phyloP scores from a whole-genome alignment of 768 basidiomycete species.

The Suillus lakei region DNA sequence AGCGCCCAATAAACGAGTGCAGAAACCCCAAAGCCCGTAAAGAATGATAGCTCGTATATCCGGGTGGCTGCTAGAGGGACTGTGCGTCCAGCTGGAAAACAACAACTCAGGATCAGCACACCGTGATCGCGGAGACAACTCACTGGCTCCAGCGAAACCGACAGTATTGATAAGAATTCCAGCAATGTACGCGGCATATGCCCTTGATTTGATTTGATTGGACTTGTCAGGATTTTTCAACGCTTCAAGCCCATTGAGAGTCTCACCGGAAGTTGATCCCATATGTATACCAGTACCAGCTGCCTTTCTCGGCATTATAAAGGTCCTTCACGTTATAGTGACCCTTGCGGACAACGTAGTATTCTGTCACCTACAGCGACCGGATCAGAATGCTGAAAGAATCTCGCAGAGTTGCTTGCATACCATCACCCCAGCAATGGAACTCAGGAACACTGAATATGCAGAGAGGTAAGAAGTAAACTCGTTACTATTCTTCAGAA shows the following conservation, averaged over 20 bases:
- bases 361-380: conserved; percentile 69
- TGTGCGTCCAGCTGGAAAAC: conserved; percentile 49
- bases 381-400: not conserved
- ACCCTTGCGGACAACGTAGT: conserved; percentile 73
- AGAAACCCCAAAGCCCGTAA: conserved; percentile 81
- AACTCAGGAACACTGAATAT: conserved; percentile 81
- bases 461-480: conserved; percentile 85
- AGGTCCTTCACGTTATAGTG: conserved; percentile 75
- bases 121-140: conserved; percentile 26
- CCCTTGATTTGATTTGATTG: conserved; percentile 46
- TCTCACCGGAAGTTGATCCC: conserved; percentile 72
- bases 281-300: conserved; percentile 78
- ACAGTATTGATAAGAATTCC: conserved; percentile 85
- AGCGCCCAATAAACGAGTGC: conserved; percentile 63
- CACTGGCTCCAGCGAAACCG: conserved; percentile 78
- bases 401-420: conserved; percentile 13
- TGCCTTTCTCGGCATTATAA: conserved; percentile 58
- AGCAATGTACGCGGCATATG: conserved; percentile 68
- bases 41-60: conserved; percentile 80
- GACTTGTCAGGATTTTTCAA: conserved; percentile 3
- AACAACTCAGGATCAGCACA: conserved; percentile 5
- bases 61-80: conserved; percentile 75
- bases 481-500: conserved; percentile 71
- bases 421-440: conserved; percentile 83
- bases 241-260: conserved; percentile 13